These are phyloP conservation scores for Coniferiporia sulphurascens DNA, from an alignment of 1,284 basidiomycete species.

Conservation along the genomic window DNA sequence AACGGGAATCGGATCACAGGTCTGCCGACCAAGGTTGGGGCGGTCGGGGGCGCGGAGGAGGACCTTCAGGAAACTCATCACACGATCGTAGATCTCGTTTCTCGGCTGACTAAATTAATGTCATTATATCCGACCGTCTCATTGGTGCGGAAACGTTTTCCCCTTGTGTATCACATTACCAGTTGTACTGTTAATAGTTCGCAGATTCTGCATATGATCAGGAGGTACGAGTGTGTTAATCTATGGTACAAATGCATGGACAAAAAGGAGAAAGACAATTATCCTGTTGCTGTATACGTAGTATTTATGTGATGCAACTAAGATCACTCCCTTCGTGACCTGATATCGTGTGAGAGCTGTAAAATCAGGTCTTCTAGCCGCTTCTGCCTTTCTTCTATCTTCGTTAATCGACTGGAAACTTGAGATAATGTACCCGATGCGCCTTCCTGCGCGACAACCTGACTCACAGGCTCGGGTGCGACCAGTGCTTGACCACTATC, in stretches of 20 bases:
- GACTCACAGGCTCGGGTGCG: neutral
- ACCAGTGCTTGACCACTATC: neutral
- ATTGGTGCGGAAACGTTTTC: neutral
- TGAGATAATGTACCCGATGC: conserved; percentile 21
- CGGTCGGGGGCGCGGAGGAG: conserved; percentile 18
- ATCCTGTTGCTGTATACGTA: neutral
- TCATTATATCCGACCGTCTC: conserved; percentile 1
- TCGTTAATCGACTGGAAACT: conserved; percentile 42
- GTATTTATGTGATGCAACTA: neutral
- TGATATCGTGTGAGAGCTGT: conserved; percentile 27
- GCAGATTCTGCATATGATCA: neutral
- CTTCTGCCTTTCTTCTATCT: conserved; percentile 58
- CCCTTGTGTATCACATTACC: neutral
- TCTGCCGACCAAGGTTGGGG: conserved; percentile 14
- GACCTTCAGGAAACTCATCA: conserved; percentile 1
- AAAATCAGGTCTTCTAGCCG: conserved; percentile 59
- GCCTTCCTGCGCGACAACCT: conserved; percentile 10
- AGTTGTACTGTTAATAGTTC: neutral
- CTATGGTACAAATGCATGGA: neutral
- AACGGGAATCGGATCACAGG: neutral
- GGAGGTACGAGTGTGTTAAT: neutral
- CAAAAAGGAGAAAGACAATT: neutral
- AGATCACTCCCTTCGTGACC: neutral
- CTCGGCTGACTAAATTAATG: neutral
- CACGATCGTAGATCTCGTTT: conserved; percentile 5